Evolutionary conservation across 2,329 filamentous ascomycete genomes (phyloP).

Genomic region (Plectosphaerella cucumerina): DNA sequence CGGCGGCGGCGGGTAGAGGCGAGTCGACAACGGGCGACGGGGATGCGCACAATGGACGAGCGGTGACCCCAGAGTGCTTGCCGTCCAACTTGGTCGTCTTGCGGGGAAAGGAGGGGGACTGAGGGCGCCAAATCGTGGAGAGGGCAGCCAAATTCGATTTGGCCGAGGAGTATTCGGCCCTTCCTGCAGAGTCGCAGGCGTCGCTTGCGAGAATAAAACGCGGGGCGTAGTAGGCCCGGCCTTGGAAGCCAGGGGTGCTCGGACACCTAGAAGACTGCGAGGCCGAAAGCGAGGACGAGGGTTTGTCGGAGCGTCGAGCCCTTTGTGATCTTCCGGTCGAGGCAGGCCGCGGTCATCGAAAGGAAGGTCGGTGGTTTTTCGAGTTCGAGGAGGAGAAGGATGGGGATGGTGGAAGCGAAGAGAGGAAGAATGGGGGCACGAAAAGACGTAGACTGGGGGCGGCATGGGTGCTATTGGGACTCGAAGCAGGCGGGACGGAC

Average conservation of each 20-base stretch:
- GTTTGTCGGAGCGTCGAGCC: not conserved
- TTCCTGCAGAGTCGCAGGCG: constrained; percentile 1
- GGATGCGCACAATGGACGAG: not conserved
- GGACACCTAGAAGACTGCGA: not conserved
- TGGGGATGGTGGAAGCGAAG: no score
- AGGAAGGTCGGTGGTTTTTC: no score
- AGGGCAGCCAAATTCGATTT: constrained; percentile 1
- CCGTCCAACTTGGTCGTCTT: not conserved
- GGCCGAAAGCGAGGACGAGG: not conserved
- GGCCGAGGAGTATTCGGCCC: constrained; percentile 4
- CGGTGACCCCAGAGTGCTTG: not conserved
- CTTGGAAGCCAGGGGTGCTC: not conserved
- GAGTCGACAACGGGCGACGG: no score
- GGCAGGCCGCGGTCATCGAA: not conserved
- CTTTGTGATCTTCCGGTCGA: not conserved
- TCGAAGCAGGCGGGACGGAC: no score
- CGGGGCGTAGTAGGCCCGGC: not conserved
- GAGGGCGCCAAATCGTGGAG: constrained; percentile 1
- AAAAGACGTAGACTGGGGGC: no score
- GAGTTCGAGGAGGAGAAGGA: no score
- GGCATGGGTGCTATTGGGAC: no score
- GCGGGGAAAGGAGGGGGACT: constrained; percentile 3
- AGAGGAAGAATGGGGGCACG: no score
- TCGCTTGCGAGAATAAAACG: constrained; percentile 1
- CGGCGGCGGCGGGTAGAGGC: not conserved